Base-by-base conservation (phyloP, 208 protist genomes). In the Tetramitus jugosus region DNA sequence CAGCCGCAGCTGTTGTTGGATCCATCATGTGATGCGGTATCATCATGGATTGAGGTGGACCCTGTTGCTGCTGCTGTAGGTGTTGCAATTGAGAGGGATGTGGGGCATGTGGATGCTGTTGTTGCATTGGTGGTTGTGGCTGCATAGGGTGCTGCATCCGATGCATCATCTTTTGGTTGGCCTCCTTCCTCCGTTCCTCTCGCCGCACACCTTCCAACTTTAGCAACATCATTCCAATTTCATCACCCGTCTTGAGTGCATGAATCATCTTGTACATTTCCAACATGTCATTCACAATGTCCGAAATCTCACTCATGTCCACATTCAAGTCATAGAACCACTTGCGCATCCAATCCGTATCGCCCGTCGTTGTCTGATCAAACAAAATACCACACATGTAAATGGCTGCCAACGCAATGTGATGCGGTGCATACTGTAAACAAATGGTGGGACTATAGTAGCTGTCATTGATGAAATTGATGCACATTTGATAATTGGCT, bases 391-490 rank as follows among this genome's bases (percentile, higher is more conserved):
- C 14, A 31, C 49, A 62, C 61, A 86, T 77, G 78, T 82, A 86
- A 23, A 86, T 39, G 14, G 76, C 40, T 26, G 83, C 69, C 10
- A 86, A 40, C 3, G 83, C 81, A 49, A 84, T 80, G 17, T 79
- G 35, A 69, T 82, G 45, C 43, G 83, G 83, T 14, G 83, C 56
- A 60, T 79, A 82, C n/a, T 76, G 46, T 2, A 86, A 64, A 31
- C 68, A 81, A n/a, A n/a, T n/a, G 10, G 83, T 31, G 35, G 80
- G 79, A 13, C 78, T 81, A 45, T 39, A 75, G 45, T 84, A 86
- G 35, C 60, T 78, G 56, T 86, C 83, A 71, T 86, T 86, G 14
- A 86, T 46, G 33, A 86, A 62, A 71, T 77, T 76, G 80, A 80
- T 79, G 0, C 52, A 31, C 6, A n/a, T 64, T 43, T 83, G 35